Evolutionary conservation across 1,139 yeast species (phyloP), one percentile per base, ranked within the genome.

Genomic region (Pichia sp.): DNA sequence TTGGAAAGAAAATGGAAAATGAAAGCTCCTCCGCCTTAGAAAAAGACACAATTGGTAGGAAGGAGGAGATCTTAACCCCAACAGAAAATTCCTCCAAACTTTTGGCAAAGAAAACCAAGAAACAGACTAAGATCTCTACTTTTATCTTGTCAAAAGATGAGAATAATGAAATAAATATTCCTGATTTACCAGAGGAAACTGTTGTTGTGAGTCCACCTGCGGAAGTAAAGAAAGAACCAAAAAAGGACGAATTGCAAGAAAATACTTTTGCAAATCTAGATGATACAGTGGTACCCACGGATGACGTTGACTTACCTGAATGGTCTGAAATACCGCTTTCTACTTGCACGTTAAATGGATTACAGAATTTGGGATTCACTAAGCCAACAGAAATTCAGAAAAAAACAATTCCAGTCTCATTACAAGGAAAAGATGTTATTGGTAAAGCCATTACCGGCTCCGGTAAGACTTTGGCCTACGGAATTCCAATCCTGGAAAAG

Each of bases 381-480:
- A 72, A 75, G 38, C 98, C 99, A 8, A 92, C 98, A 0, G 88
- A 84, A 34, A 90, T 93, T 65, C 99, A 93, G 71, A 76, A 75
- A 58, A 74, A 74, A 57, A 76, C 93, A n/a, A 85, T 93, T 53
- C 97, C 98, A 1, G 67, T 77, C 36, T 90, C 95, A 3, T 60
- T 88, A 13, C 74, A 76, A 40, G 95, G 93, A 5, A 77, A 77
- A 50, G 98, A 93, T 70, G 81, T 93, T 8, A 82, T 95, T 61
- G 99, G 99, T 55, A 95, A 93, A 66, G 99, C 99, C 10, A 86
- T 95, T 8, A 95, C 99, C 0, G 99, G 99, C 68, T 90, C 97
- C 0, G 99, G 99, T 76, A 93, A 93, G 67, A 93, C 99, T 0
- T 75, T 92, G 55, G 99, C 99, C 0, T 93, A 90, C 68, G 97